phyloP scores from a whole-genome alignment of 1,284 basidiomycete species.

The Singerocomus inundabilis region DNA sequence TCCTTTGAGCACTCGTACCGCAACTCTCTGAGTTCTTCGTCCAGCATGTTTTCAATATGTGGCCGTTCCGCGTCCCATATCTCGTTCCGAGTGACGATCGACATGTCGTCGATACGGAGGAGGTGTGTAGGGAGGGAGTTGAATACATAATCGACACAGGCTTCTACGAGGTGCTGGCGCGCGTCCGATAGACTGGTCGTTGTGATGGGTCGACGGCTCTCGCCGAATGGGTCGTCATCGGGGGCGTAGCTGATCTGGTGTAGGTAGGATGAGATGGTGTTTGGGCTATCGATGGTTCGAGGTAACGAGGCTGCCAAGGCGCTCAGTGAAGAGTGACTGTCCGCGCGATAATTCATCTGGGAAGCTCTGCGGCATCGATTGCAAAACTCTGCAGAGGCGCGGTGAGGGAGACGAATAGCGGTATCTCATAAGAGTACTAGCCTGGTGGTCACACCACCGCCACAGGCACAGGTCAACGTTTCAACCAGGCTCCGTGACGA shows the following conservation, averaged over 20 bases:
- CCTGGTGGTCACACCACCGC: too few relatives aligned
- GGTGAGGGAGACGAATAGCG: too few relatives aligned
- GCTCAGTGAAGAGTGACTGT: neutral
- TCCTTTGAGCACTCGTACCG: constrained; percentile 6
- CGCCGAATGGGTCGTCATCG: constrained; percentile 11
- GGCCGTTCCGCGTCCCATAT: constrained; percentile 11
- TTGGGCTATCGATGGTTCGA: neutral
- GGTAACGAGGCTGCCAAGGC: neutral
- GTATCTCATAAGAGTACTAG: too few relatives aligned
- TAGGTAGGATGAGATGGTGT: constrained; percentile 7
- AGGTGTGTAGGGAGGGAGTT: constrained; percentile 14
- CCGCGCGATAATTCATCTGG: neutral
- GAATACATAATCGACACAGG: constrained; percentile 12
- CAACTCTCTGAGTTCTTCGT: constrained; percentile 3
- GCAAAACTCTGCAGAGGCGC: too few relatives aligned
- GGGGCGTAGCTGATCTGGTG: constrained; percentile 9
- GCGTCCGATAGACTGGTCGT: constrained; percentile 1
- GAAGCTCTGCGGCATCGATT: neutral
- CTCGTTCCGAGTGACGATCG: constrained; percentile 11
- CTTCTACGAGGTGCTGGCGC: constrained; percentile 7
- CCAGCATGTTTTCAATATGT: constrained; percentile 5
- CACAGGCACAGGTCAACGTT: too few relatives aligned
- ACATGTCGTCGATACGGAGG: constrained; percentile 11
- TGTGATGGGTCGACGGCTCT: constrained; percentile 4
- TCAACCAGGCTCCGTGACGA: too few relatives aligned